These are phyloP conservation scores for Cladophialophora carrionii DNA, from an alignment of 2,329 filamentous ascomycete genomes.

Conservation along the genomic window DNA sequence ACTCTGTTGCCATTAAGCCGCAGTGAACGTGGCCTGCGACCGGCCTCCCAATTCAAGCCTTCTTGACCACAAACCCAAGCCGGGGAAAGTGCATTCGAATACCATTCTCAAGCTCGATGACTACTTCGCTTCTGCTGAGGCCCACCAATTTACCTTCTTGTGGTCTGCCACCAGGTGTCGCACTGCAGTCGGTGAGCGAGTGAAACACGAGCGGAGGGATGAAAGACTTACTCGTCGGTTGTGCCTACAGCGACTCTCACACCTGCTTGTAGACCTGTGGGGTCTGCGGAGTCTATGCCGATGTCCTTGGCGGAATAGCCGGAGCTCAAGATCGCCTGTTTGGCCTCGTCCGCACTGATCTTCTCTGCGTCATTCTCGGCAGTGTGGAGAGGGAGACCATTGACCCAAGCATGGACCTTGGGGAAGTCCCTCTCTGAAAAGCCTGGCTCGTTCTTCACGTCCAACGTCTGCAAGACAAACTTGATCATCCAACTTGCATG, in stretches of 20 bases:
- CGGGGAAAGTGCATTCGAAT: constrained; percentile 25
- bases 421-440: constrained; percentile 18
- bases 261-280: constrained; percentile 20
- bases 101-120: constrained; percentile 29
- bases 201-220: background rate
- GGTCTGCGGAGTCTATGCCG: constrained; percentile 23
- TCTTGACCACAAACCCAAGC: constrained; percentile 24
- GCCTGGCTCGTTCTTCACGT: constrained; percentile 4
- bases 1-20: background rate
- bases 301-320: constrained; percentile 22
- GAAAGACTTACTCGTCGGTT: constrained; percentile 25
- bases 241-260: constrained; percentile 21
- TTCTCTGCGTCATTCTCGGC: constrained; percentile 21
- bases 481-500: constrained; percentile 9
- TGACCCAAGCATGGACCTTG: constrained; percentile 28
- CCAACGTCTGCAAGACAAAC: constrained; percentile 8
- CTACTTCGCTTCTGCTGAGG: constrained; percentile 22
- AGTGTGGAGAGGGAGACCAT: constrained; percentile 19
- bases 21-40: background rate
- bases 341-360: constrained; percentile 16
- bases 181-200: constrained; percentile 10
- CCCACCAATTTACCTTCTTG: constrained; percentile 23
- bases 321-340: constrained; percentile 12
- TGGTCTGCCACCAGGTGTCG: constrained; percentile 16
- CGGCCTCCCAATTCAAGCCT: background rate